Evolutionary conservation across 768 basidiomycete genomes (phyloP), one percentile per base, ranked within the genome.

Genomic region (Kwoniella europaea): DNA sequence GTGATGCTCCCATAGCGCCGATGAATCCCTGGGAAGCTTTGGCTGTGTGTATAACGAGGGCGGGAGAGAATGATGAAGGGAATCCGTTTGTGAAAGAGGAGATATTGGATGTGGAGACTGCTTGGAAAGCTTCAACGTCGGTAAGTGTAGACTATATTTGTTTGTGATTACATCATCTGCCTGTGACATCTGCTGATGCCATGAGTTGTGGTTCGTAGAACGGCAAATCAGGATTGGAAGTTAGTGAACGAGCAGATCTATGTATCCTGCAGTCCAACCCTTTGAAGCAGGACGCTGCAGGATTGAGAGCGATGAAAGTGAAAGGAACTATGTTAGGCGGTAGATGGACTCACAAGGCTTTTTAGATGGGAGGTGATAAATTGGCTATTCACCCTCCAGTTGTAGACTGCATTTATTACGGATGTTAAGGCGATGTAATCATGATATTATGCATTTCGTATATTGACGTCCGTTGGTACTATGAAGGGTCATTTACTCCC

Each of bases 301-400:
- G 71, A 44, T 46, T 80, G 52, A 58, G 79, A 63, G 59, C 41
- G 2, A 75, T 78, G 70, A 5, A 68, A 18, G 77, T 76, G 16
- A 56, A 27, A 13, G 79, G 67, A 7, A 78, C 79, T 1, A 71
- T 80, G 77, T 57, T 80, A 27, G 75, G 69, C 7, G 79, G 79
- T 35, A 35, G 75, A 12, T 76, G 76, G 69, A 80, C 77, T 1
- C 64, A 76, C 43, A 61, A 22, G 59, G 16, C 35, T 10, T 61
- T 61, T 44, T 61, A 61, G 35, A 35, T 4, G 3, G 35, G 35
- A 35, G 35, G 35, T 35, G 6, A 35, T 9, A 35, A 35, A 4
- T 35, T 6, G 35, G 35, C 35, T 35, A 35, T 35, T 35, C 35
- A 35, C 5, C 35, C 35, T 35, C 35, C 7, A 35, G 0, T 4